These are phyloP conservation scores for Kondoa malvinella DNA, from an alignment of 768 basidiomycete species.

Conservation along the genomic window DNA sequence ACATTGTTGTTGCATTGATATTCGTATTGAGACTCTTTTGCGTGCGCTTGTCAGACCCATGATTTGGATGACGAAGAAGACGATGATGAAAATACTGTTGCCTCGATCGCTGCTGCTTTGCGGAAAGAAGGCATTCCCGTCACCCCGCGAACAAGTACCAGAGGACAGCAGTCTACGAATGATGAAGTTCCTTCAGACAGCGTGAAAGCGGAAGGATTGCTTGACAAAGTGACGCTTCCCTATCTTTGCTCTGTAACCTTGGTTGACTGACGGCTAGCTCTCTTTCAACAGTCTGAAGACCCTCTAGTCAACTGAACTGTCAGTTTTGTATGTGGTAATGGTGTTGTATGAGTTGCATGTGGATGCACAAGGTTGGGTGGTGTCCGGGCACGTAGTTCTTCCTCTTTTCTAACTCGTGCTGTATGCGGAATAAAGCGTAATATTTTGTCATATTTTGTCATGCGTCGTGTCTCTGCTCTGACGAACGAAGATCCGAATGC, in stretches of 20 bases:
- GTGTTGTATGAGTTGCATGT: too few relatives aligned
- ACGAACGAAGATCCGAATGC: too few relatives aligned
- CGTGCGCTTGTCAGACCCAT: constrained; percentile 9
- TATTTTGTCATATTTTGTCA: too few relatives aligned
- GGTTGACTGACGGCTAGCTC: not conserved
- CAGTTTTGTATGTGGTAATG: too few relatives aligned
- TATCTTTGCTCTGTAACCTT: not conserved
- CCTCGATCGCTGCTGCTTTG: not conserved
- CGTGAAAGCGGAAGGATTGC: constrained; percentile 47
- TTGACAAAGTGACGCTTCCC: constrained; percentile 35
- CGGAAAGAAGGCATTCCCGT: constrained; percentile 13
- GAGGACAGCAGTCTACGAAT: constrained; percentile 27
- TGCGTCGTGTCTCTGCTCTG: too few relatives aligned
- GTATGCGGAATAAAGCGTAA: too few relatives aligned
- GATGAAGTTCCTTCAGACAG: constrained; percentile 44
- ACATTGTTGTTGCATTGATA: not conserved
- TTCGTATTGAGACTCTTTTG: not conserved
- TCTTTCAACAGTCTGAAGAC: not conserved
- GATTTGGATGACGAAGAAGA: constrained; percentile 12
- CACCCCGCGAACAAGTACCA: constrained; percentile 24
- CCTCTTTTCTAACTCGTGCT: too few relatives aligned
- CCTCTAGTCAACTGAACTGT: not conserved
- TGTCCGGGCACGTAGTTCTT: too few relatives aligned
- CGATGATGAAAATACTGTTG: constrained; percentile 3
- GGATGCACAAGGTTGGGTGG: too few relatives aligned